A percentile compares a stretch with the other conserved stretches of the same genome.
Evolutionary conservation across 2,329 filamentous ascomycete species (phyloP).

Genomic region (Alternaria sp.): DNA sequence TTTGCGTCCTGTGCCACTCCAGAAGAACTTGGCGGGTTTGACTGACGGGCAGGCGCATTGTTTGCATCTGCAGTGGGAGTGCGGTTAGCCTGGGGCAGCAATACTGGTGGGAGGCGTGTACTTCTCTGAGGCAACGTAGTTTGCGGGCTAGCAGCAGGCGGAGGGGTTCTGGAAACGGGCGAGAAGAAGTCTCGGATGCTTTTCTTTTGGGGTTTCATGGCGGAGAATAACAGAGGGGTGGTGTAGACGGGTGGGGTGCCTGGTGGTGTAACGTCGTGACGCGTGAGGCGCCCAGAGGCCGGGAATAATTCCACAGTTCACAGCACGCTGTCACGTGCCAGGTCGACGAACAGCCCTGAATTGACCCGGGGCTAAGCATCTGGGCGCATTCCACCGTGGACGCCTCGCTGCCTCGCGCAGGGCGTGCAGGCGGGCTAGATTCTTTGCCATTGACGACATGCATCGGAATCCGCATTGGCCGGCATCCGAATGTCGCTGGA

Average conservation of each 20-base stretch:
- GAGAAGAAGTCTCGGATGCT: slow-evolving; percentile 58
- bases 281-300: background rate
- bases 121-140: slow-evolving; percentile 33
- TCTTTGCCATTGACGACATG: slow-evolving; percentile 16
- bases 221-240: background rate
- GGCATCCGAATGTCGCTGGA: slow-evolving; percentile 17
- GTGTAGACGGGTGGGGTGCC: background rate
- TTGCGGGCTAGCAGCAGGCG: slow-evolving; percentile 15
- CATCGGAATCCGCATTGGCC: slow-evolving; percentile 26
- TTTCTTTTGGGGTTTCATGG: slow-evolving; percentile 32
- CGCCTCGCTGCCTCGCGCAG: background rate
- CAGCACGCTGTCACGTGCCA: slow-evolving; percentile 25
- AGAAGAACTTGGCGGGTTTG: background rate
- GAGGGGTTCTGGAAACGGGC: slow-evolving; percentile 39
- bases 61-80: slow-evolving; percentile 6
- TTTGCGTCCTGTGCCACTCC: background rate
- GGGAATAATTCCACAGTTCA: background rate
- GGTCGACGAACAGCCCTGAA: background rate
- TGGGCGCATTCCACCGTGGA: slow-evolving; percentile 1
- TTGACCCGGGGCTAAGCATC: background rate
- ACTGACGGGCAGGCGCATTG: background rate
- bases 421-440: slow-evolving; percentile 1
- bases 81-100: slow-evolving; percentile 1
- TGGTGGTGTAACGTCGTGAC: slow-evolving; percentile 2
- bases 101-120: slow-evolving; percentile 1